These are phyloP conservation scores for Peronospora tabacina DNA, from an alignment of 352 stramenopile species.

Conservation along the genomic window DNA sequence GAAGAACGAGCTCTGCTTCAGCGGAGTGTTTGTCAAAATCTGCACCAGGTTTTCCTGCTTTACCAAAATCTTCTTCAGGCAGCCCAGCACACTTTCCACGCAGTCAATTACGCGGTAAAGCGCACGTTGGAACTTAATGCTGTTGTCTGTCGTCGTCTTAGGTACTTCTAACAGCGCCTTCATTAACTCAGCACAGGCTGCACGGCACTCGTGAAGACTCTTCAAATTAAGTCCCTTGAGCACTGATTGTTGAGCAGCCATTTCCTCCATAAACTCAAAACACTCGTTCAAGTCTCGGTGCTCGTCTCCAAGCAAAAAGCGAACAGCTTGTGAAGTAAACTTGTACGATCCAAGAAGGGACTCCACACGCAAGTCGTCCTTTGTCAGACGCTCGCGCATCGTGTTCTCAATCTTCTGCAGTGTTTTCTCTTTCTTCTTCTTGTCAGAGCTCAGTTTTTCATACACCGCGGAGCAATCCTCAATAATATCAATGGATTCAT, in stretches of 20 bases:
- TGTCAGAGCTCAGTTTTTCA: constrained; percentile 77
- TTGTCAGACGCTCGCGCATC: constrained; percentile 77
- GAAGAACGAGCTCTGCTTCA: constrained; percentile 86
- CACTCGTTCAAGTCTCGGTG: constrained; percentile 79
- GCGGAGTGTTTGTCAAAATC: constrained; percentile 72
- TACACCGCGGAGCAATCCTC: constrained; percentile 70
- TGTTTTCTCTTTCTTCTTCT: constrained; percentile 86
- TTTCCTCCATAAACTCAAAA: constrained; percentile 84
- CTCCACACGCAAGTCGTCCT: constrained; percentile 79
- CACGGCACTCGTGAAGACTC: constrained; percentile 63
- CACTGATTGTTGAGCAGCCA: constrained; percentile 63
- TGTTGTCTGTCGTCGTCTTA: constrained; percentile 61
- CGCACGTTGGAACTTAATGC: constrained; percentile 83
- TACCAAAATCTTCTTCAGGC: constrained; percentile 72
- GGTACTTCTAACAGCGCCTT: constrained; percentile 80
- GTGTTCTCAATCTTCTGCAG: constrained; percentile 82
- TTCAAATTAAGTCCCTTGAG: constrained; percentile 80
- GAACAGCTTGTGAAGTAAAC: constrained; percentile 78
- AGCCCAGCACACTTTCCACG: constrained; percentile 72
- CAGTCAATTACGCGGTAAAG: constrained; percentile 83
- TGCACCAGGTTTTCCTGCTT: constrained; percentile 86
- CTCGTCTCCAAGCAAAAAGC: constrained; percentile 72
- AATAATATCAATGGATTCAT: constrained; percentile 84
- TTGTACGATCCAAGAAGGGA: constrained; percentile 82
- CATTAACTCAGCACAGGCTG: constrained; percentile 69